Evolutionary conservation across 805 yeast genomes (phyloP), one percentile per base, ranked within the genome.

Genomic region (Candida namnaoensis): DNA sequence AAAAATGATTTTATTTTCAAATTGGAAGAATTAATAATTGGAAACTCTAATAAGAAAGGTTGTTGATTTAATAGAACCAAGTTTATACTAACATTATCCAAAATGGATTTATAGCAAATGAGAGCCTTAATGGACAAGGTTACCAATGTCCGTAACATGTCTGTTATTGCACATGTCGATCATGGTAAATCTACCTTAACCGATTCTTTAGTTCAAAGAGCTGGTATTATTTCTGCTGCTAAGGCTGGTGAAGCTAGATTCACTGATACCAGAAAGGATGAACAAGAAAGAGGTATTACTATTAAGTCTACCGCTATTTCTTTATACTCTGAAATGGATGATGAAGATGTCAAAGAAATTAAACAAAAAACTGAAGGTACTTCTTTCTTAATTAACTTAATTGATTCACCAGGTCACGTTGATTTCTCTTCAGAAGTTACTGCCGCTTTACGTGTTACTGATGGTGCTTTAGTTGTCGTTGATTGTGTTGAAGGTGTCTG

Each of bases 401-500:
- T 91, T 63, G 99, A 91, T 74, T 93, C 99, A 60, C 99, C 99
- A 75, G 99, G 99, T 86, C 99, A 91, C 97, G 98, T 91, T 81
- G 99, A 91, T 78, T 91, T 91, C 90, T 88, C 97, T 52, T 93
- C 98, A 58, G 99, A 91, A 76, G 99, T 91, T 65, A 93, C 98
- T 66, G 98, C 98, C 62, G 99, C 99, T 73, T 83, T 91, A 67
- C 90, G 99, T 78, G 98, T 91, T 64, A 93, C 98, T 59, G 99
- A 91, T 69, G 99, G 99, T 88, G 98, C 99, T 68, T 80, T 91
- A 67, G 98, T 91, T 62, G 99, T 91, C 61, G 98, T 91, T 67
- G 98, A 93, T 75, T 82, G 95, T 76, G 90, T 91, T 70, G 98
- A 93, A 75, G 99, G 99, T 90, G 99, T 91, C 68, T 93, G 98